Conservation (phyloP, 129 eudicot species). For the Helianthus annuus region DNA sequence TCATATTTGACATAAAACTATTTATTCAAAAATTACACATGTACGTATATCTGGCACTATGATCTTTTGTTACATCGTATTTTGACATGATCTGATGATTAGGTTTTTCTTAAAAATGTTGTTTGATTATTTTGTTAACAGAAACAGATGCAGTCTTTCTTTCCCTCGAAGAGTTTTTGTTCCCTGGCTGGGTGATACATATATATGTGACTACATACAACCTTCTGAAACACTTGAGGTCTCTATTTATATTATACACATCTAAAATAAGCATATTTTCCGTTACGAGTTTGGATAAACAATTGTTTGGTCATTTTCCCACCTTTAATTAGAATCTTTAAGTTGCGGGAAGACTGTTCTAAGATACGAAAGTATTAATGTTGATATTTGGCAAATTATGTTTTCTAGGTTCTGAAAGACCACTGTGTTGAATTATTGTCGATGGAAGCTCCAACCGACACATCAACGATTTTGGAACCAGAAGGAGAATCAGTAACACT, state of each 20-base stretch:
- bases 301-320: not conserved
- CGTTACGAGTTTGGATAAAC: not conserved
- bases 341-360: slow-evolving; percentile 5
- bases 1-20: not conserved
- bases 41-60: not conserved
- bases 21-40: not conserved
- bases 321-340: not conserved
- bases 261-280: not conserved
- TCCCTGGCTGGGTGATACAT: slow-evolving; percentile 84
- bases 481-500: slow-evolving; percentile 57
- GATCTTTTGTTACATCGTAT: not conserved
- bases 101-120: slow-evolving; percentile 3
- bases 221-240: slow-evolving; percentile 94
- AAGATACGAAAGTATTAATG: not conserved
- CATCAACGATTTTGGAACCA: slow-evolving; percentile 59
- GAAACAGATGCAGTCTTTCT: slow-evolving; percentile 61
- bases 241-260: slow-evolving; percentile 18
- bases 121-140: slow-evolving; percentile 32
- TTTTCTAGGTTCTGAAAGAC: slow-evolving; percentile 63
- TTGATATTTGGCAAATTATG: not conserved
- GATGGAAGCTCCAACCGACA: slow-evolving; percentile 55
- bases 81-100: slow-evolving; percentile 9
- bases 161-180: slow-evolving; percentile 92
- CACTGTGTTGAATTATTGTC: slow-evolving; percentile 86
- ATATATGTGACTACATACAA: slow-evolving; percentile 83